phyloP scores from a whole-genome alignment of 1,284 basidiomycete species.

The Sparassis latifolia region DNA sequence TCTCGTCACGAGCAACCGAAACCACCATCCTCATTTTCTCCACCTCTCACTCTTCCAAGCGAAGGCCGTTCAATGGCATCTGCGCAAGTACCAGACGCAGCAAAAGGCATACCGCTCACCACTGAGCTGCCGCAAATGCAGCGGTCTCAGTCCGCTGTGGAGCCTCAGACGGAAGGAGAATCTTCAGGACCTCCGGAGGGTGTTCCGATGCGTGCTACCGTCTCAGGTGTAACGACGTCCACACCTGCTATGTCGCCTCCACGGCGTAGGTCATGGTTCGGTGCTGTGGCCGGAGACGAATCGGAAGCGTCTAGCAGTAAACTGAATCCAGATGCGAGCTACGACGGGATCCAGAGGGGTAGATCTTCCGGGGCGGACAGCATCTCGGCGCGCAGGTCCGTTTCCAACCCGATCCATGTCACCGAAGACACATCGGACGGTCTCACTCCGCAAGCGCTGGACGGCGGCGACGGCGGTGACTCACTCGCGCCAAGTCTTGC shows the following conservation, averaged over 20 bases:
- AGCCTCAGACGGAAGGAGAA: slow-evolving; percentile 8
- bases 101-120: slow-evolving; percentile 15
- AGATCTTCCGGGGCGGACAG: slow-evolving; percentile 4
- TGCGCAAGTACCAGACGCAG: slow-evolving; percentile 14
- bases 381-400: slow-evolving; percentile 9
- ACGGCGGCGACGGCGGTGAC: slow-evolving; percentile 4
- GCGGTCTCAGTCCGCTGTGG: slow-evolving; percentile 28
- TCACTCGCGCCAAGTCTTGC: slow-evolving; percentile 8
- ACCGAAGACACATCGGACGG: neutral
- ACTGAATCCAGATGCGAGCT: too few species aligned
- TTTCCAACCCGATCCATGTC: slow-evolving; percentile 11
- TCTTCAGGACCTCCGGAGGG: slow-evolving; percentile 6
- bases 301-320: slow-evolving; percentile 11
- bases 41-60: slow-evolving; percentile 7
- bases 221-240: slow-evolving; percentile 4
- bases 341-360: slow-evolving; percentile 1
- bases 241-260: slow-evolving; percentile 9
- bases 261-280: slow-evolving; percentile 37
- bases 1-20: slow-evolving; percentile 40
- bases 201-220: slow-evolving; percentile 10
- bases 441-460: neutral
- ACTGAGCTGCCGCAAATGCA: slow-evolving; percentile 16
- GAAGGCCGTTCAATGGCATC: slow-evolving; percentile 16
- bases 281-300: slow-evolving; percentile 20
- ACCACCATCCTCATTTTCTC: slow-evolving; percentile 12